phyloP scores from a whole-genome alignment of 495 filamentous ascomycete species.

The Neurospora tetrasperma region DNA sequence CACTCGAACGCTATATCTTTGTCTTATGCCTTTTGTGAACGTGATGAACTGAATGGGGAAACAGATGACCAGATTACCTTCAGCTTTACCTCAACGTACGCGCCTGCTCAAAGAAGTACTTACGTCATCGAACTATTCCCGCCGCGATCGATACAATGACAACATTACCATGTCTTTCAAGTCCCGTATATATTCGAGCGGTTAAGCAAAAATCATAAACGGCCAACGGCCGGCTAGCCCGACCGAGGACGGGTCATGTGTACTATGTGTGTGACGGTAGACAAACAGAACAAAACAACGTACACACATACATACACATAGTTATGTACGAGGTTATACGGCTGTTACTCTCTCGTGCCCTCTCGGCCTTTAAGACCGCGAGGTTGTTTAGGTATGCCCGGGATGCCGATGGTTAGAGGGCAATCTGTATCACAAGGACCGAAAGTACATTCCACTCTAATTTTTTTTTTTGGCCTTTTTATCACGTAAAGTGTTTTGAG shows the following conservation, averaged over 20 bases:
- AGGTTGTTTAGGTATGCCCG: not conserved
- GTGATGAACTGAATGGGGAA: not conserved
- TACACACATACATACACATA: not conserved
- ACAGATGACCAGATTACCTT: not conserved
- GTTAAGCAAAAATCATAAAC: not conserved
- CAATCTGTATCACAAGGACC: too few relatives aligned
- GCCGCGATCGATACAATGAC: not conserved
- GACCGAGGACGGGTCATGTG: not conserved
- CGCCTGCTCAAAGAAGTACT: not conserved
- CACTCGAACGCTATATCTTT: slow-evolving; percentile 25
- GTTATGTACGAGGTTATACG: not conserved
- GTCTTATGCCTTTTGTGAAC: not conserved
- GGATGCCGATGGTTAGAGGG: not conserved
- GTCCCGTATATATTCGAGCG: not conserved
- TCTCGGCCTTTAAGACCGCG: not conserved
- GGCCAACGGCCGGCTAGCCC: not conserved
- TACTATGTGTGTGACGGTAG: not conserved
- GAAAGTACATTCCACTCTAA: too few relatives aligned
- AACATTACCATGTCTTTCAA: not conserved
- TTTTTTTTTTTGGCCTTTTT: too few relatives aligned
- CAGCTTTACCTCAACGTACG: not conserved
- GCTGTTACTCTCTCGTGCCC: not conserved
- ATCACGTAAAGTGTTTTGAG: too few relatives aligned
- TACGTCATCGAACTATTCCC: not conserved
- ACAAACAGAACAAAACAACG: not conserved